Percentiles rank a stretch among this genome's conserved stretches.
These are phyloP conservation scores for Aureobasidium sp. DNA, from an alignment of 2,329 filamentous ascomycete genomes.

Conservation along the genomic window DNA sequence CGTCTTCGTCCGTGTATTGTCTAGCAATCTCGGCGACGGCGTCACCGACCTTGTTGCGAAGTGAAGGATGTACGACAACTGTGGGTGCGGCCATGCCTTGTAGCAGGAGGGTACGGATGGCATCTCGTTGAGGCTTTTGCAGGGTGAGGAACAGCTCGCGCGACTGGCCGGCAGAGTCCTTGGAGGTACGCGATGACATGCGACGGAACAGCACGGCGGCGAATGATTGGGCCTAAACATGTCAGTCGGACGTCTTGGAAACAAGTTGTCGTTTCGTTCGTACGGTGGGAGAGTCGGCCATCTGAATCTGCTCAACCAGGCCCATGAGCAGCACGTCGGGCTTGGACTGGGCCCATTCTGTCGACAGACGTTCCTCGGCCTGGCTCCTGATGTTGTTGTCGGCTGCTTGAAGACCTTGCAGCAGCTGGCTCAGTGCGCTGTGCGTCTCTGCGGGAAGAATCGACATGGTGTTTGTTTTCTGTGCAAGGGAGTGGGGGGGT, in stretches of 20 bases:
- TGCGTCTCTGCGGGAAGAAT: conserved; percentile 78
- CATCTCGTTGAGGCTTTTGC: conserved; percentile 62
- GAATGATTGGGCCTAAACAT: conserved; percentile 71
- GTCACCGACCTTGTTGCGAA: conserved; percentile 94
- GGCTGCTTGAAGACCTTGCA: conserved; percentile 79
- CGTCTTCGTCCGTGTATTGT: conserved; percentile 76
- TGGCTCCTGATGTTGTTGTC: conserved; percentile 81
- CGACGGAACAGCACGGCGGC: conserved; percentile 89
- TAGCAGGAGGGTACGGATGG: conserved; percentile 78
- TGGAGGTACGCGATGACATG: conserved; percentile 83
- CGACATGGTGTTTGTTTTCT: conserved; percentile 42
- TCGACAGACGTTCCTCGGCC: conserved; percentile 84
- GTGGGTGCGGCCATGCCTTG: conserved; percentile 68
- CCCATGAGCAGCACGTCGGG: conserved; percentile 91
- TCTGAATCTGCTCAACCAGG: conserved; percentile 82
- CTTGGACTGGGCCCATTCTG: conserved; percentile 75
- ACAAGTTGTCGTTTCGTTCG: neutral
- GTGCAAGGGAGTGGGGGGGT: neutral
- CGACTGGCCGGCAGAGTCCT: conserved; percentile 62
- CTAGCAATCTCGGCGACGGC: conserved; percentile 93
- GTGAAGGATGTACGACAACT: conserved; percentile 47
- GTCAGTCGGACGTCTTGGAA: neutral
- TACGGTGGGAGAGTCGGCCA: conserved; percentile 66
- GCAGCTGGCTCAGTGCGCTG: conserved; percentile 74
- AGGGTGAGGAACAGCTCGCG: conserved; percentile 83